Evolutionary conservation across 164 flowering plant genomes (phyloP).

Genomic region (Aristolochia contorta): DNA sequence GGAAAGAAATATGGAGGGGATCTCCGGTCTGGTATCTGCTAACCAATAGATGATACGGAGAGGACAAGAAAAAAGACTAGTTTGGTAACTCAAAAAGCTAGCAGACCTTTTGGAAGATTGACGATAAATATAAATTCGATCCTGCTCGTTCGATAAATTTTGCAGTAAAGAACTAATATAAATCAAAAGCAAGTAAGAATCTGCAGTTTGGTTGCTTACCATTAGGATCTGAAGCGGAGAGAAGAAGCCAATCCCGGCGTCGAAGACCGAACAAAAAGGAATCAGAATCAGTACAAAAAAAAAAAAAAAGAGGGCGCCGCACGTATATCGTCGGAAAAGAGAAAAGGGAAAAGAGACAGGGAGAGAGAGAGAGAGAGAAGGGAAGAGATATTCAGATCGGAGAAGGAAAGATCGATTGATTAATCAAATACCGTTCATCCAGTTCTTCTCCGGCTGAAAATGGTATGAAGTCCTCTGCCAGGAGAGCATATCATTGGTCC

Average conservation of each 20-base stretch:
- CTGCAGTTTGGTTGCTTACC: slow-evolving; percentile 27
- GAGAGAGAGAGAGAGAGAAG: too few species aligned
- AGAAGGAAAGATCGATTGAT: too few species aligned
- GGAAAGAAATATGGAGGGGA: too few species aligned
- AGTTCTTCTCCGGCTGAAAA: slow-evolving; percentile 68
- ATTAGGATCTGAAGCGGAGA: slow-evolving; percentile 47
- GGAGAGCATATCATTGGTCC: slow-evolving; percentile 16
- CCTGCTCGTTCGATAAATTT: not conserved
- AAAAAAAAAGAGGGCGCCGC: slow-evolving; percentile 4
- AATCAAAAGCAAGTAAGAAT: not conserved
- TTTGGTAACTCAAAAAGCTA: not conserved
- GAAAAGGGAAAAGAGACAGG: too few species aligned
- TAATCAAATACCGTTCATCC: slow-evolving; percentile 62
- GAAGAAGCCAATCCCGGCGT: slow-evolving; percentile 9
- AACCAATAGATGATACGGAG: too few species aligned
- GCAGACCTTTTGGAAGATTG: not conserved
- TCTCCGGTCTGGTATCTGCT: too few species aligned
- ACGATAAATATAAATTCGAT: too few species aligned
- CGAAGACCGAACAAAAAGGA: slow-evolving; percentile 1
- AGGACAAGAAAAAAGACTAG: too few species aligned
- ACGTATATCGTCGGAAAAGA: too few species aligned
- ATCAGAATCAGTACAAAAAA: slow-evolving; percentile 1
- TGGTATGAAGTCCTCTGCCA: slow-evolving; percentile 45
- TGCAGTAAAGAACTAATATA: slow-evolving; percentile 3
- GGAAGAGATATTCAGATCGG: not conserved